A percentile compares a stretch with the other conserved stretches of the same genome.
These are phyloP conservation scores for Pseudomicrostroma phylloplanum DNA, from an alignment of 1,284 basidiomycete species.

Conservation along the genomic window DNA sequence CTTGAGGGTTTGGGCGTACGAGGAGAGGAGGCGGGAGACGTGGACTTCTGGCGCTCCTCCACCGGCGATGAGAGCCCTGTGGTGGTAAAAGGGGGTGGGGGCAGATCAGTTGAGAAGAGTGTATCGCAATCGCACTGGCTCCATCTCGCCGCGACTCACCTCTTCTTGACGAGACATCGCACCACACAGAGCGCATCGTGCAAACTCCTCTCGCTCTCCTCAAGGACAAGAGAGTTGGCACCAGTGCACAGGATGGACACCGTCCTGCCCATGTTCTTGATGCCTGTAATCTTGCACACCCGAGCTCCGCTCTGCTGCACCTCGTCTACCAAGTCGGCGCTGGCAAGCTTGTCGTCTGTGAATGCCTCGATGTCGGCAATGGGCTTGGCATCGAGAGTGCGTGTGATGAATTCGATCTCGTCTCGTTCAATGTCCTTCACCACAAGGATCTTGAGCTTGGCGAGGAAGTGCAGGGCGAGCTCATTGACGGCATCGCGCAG, in stretches of 20 bases:
- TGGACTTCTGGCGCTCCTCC: constrained; percentile 98
- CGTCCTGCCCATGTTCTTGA: constrained; percentile 90
- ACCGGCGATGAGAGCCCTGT: constrained; percentile 81
- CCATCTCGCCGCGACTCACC: constrained; percentile 43
- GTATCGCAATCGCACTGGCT: not conserved
- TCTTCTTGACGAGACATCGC: constrained; percentile 94
- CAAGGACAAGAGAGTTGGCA: constrained; percentile 84
- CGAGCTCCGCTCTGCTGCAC: constrained; percentile 75
- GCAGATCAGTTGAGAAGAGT: not conserved
- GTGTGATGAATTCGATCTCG: constrained; percentile 94
- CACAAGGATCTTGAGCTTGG: constrained; percentile 92
- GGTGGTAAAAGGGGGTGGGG: constrained; percentile 49
- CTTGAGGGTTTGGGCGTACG: constrained; percentile 86
- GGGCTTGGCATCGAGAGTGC: constrained; percentile 90
- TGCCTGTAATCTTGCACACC: constrained; percentile 88
- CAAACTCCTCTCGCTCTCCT: constrained; percentile 92
- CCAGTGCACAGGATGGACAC: constrained; percentile 95
- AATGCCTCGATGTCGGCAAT: constrained; percentile 97
- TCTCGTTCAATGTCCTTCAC: constrained; percentile 98
- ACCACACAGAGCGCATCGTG: constrained; percentile 98
- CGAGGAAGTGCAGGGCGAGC: constrained; percentile 95
- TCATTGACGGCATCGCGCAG: constrained; percentile 97
- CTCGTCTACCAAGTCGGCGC: constrained; percentile 93
- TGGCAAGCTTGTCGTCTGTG: constrained; percentile 96
- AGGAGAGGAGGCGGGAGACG: constrained; percentile 84